Conservation (phyloP, 2,329 filamentous ascomycete genomes). For the Truncatella angustata region DNA sequence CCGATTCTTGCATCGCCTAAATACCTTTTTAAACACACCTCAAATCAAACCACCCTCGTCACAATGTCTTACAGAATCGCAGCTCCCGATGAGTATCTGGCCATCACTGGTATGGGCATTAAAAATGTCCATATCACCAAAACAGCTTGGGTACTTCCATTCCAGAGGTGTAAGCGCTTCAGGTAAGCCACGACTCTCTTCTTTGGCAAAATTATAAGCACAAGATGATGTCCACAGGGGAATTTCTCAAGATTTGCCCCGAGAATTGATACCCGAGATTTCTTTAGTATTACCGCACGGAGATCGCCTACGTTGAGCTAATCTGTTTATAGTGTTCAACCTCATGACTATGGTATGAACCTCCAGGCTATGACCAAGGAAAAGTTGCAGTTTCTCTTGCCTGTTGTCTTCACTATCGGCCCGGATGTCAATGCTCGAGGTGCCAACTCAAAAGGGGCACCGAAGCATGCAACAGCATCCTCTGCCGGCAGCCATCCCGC, state of each 20-base stretch:
- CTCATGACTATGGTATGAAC: conserved; percentile 79
- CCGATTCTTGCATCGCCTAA: too few species aligned
- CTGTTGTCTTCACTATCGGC: conserved; percentile 83
- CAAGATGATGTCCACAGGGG: conserved; percentile 9
- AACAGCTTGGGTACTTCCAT: conserved; percentile 69
- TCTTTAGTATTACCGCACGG: too few species aligned
- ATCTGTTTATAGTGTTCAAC: conserved; percentile 58
- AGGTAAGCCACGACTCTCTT: background rate
- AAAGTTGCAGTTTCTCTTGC: conserved; percentile 79
- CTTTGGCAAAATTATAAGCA: conserved; percentile 13
- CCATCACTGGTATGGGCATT: conserved; percentile 78
- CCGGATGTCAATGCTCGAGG: conserved; percentile 67
- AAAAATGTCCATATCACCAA: conserved; percentile 75
- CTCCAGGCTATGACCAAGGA: conserved; percentile 87
- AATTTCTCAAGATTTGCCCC: too few species aligned
- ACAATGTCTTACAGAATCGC: conserved; percentile 66
- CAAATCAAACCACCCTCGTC: conserved; percentile 15
- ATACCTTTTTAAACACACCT: background rate
- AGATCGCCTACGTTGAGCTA: too few species aligned
- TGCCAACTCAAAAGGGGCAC: conserved; percentile 34
- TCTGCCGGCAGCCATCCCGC: conserved; percentile 12
- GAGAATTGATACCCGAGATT: too few species aligned
- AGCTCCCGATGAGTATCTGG: conserved; percentile 79
- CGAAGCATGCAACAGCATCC: conserved; percentile 11
- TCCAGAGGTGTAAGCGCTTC: conserved; percentile 64